These are phyloP conservation scores for Ajuga reptans DNA, from an alignment of 305 asterid genomes.

Conservation along the genomic window DNA sequence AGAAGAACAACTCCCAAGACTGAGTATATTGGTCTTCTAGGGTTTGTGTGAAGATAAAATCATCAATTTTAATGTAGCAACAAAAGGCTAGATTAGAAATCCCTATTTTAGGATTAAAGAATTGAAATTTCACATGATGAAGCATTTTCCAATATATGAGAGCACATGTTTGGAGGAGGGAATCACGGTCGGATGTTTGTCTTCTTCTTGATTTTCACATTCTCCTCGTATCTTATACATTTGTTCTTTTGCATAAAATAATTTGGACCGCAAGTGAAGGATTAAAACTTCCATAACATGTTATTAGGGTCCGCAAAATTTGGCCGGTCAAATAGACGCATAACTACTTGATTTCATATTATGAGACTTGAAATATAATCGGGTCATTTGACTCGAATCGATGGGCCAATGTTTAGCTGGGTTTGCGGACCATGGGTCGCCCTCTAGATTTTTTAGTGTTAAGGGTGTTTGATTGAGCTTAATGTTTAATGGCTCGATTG, in stretches of 20 bases:
- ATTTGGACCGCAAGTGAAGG: too few species aligned
- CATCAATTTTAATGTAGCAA: slow-evolving; percentile 19
- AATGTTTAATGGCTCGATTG: too few species aligned
- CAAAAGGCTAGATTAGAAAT: slow-evolving; percentile 22
- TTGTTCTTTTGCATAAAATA: slow-evolving; percentile 14
- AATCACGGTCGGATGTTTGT: slow-evolving; percentile 76
- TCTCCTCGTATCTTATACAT: slow-evolving; percentile 21
- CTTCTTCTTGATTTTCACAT: slow-evolving; percentile 24
- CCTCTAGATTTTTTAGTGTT: too few species aligned
- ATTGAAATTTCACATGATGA: slow-evolving; percentile 16
- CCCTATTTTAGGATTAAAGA: slow-evolving; percentile 13
- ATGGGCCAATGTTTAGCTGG: too few species aligned
- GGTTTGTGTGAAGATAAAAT: neutral
- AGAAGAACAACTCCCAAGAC: slow-evolving; percentile 32
- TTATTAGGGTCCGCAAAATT: too few species aligned
- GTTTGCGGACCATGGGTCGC: too few species aligned
- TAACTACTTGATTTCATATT: too few species aligned
- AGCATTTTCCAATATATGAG: neutral
- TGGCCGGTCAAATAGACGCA: too few species aligned
- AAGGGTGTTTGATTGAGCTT: too few species aligned
- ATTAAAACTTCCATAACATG: too few species aligned
- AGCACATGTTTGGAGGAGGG: slow-evolving; percentile 55
- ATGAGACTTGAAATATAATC: too few species aligned
- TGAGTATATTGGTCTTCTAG: slow-evolving; percentile 60
- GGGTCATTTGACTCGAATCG: too few species aligned